Base-by-base conservation (phyloP, 345 rosid genomes). In the Kernera saxatilis region DNA sequence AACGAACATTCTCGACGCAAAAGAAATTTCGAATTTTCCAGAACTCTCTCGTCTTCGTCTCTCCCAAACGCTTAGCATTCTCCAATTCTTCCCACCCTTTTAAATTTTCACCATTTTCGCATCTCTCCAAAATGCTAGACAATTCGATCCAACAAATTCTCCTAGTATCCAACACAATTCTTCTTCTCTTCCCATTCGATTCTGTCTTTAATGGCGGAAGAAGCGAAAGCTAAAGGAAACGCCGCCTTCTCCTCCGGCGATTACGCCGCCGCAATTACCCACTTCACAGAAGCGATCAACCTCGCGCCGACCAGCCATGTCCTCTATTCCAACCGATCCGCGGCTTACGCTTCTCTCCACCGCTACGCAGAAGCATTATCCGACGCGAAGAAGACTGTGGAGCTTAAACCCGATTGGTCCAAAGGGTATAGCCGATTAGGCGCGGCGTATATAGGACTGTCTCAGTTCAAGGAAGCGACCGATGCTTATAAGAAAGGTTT, bases 361-460 rank as follows among this genome's bases (percentile, higher is more conserved):
- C 73, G 81, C 22, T 94, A 83, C 79, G 45, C 84, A 26, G 91
- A 84, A 1, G 99, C 99, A 6, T 76, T 91, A 14, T 49, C 51
- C 26, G 99, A 94, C 23, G 97, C 99, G 2, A 78, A 91, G 81
- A 94, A 85, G 80, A 94, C 99, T 32, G 89, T 94, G 22, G 97
- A 91, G 62, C 87, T 94, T 72, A 91, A 89, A 74, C 91, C 95
- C 6, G 93, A 89, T 71, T 94, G 97, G 99, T 61, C 97, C 26
- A 94, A 94, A 72, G 99, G 99, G 27, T 94, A 89, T 74, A 86
- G 96, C 45, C 84, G 99, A 4, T 87, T 94, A 54, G 99, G 99
- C 3, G 97, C 99, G 0, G 97, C 99, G 64, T 72, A 80, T 59
- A 56, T 84, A 1, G 97, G 99, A 3, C 74, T 91, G 25, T 78